phyloP scores from a whole-genome alignment of 2,329 filamentous ascomycete species.

The Fusarium sp. region DNA sequence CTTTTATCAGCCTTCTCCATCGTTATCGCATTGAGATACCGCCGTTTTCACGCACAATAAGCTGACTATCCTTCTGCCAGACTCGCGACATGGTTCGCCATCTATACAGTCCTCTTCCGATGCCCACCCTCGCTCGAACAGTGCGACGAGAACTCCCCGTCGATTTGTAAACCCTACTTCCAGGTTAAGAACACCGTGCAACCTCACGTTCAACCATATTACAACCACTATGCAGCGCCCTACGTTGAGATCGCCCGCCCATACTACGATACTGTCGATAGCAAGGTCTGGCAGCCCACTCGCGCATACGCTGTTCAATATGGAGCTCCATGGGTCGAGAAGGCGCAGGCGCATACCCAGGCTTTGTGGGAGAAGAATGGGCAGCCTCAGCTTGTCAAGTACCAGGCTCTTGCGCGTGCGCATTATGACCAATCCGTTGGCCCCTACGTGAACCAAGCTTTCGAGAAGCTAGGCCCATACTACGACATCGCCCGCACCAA shows the following conservation, averaged over 20 bases:
- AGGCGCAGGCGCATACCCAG: slow-evolving; percentile 72
- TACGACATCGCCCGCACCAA: slow-evolving; percentile 72
- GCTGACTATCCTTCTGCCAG: slow-evolving; percentile 55
- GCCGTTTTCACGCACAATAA: neutral
- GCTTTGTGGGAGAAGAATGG: slow-evolving; percentile 83
- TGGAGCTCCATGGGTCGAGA: slow-evolving; percentile 76
- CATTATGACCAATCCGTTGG: slow-evolving; percentile 78
- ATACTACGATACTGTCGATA: slow-evolving; percentile 73
- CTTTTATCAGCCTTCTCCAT: slow-evolving; percentile 5
- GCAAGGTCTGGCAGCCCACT: slow-evolving; percentile 74
- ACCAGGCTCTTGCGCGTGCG: slow-evolving; percentile 67
- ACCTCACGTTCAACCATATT: slow-evolving; percentile 86
- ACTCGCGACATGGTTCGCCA: slow-evolving; percentile 84
- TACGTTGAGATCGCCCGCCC: slow-evolving; percentile 82
- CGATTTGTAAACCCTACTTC: slow-evolving; percentile 86
- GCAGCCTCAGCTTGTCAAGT: slow-evolving; percentile 76
- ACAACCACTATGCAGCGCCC: slow-evolving; percentile 82
- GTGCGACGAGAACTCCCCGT: slow-evolving; percentile 75
- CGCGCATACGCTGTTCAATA: slow-evolving; percentile 75
- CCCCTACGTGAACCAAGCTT: slow-evolving; percentile 75
- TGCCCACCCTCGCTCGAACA: slow-evolving; percentile 78
- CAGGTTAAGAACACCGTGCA: slow-evolving; percentile 68
- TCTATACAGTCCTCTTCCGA: slow-evolving; percentile 82
- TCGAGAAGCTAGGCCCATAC: slow-evolving; percentile 73
- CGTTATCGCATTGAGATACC: neutral